Conservation (phyloP, 306 rosid species). For the Vigna radiata region DNA sequence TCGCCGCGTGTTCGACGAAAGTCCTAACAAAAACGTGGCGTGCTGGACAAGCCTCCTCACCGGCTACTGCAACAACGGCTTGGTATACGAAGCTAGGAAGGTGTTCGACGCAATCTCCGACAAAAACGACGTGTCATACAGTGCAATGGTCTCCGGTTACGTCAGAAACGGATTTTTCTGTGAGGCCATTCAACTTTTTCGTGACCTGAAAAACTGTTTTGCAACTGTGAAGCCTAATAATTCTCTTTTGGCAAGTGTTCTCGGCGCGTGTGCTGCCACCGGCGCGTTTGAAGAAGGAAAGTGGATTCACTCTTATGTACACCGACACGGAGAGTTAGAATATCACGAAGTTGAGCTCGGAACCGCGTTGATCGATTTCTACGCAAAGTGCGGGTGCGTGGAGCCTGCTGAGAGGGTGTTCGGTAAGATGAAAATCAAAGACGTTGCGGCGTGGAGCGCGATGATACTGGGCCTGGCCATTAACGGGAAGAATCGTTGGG, state of each 20-base stretch:
- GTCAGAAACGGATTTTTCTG: constrained; percentile 48
- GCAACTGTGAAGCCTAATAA: constrained; percentile 28
- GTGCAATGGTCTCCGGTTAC: constrained; percentile 56
- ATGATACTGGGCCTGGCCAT: constrained; percentile 55
- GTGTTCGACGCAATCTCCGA: constrained; percentile 43
- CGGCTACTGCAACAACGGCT: constrained; percentile 46
- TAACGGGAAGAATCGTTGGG: constrained; percentile 51
- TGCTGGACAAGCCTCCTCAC: constrained; percentile 52
- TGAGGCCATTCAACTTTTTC: constrained; percentile 46
- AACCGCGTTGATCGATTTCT: constrained; percentile 54
- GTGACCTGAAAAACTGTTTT: constrained; percentile 20
- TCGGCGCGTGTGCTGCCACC: constrained; percentile 46
- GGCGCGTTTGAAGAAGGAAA: constrained; percentile 55
- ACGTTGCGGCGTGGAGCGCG: constrained; percentile 57
- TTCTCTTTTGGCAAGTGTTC: constrained; percentile 47
- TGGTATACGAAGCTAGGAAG: constrained; percentile 40
- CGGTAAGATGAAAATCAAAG: constrained; percentile 37
- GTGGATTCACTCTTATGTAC: constrained; percentile 47
- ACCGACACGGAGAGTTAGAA: constrained; percentile 36
- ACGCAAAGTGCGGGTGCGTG: constrained; percentile 44
- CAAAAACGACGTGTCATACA: constrained; percentile 40
- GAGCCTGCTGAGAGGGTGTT: constrained; percentile 39
- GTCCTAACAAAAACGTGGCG: constrained; percentile 44
- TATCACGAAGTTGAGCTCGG: constrained; percentile 45
- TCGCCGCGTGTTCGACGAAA: constrained; percentile 48